A percentile compares a stretch with the other conserved stretches of the same genome.
These are phyloP conservation scores for Backusella tarrabulga DNA, from an alignment of 192 early-diverging fungal genomes.

Conservation along the genomic window DNA sequence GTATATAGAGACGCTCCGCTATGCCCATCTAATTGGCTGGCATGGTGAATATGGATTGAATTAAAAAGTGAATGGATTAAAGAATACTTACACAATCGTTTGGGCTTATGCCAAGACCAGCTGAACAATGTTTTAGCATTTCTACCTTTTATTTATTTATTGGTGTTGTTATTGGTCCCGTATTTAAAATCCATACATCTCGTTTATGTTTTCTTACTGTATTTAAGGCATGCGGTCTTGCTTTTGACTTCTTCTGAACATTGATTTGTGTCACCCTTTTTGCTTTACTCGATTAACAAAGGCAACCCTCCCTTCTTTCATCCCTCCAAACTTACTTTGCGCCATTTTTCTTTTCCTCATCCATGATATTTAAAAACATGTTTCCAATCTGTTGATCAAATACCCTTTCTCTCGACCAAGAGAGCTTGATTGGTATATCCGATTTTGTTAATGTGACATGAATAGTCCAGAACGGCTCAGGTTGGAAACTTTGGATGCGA, in stretches of 20 bases:
- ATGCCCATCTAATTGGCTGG: slow-evolving; percentile 36
- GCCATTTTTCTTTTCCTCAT: slow-evolving; percentile 19
- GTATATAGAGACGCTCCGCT: slow-evolving; percentile 47
- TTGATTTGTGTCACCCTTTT: background rate
- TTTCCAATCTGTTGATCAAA: slow-evolving; percentile 46
- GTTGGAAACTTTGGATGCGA: slow-evolving; percentile 50
- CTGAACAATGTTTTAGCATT: slow-evolving; percentile 47
- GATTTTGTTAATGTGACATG: slow-evolving; percentile 23
- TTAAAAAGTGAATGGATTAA: background rate
- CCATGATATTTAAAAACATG: slow-evolving; percentile 32
- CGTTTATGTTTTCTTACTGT: slow-evolving; percentile 10
- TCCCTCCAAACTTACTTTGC: slow-evolving; percentile 38
- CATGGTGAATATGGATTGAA: background rate
- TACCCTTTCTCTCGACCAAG: slow-evolving; percentile 28
- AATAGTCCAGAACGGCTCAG: slow-evolving; percentile 48
- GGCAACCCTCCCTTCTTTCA: background rate
- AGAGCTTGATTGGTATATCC: slow-evolving; percentile 14
- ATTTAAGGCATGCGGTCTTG: slow-evolving; percentile 34
- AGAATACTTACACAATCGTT: slow-evolving; percentile 39
- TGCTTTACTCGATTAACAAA: background rate
- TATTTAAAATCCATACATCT: background rate
- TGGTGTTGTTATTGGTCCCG: no score
- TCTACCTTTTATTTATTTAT: slow-evolving; percentile 31
- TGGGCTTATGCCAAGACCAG: slow-evolving; percentile 46
- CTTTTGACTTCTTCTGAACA: slow-evolving; percentile 25